These are phyloP conservation scores for Peribolospora baueri DNA, from an alignment of 768 basidiomycete species.

Conservation along the genomic window DNA sequence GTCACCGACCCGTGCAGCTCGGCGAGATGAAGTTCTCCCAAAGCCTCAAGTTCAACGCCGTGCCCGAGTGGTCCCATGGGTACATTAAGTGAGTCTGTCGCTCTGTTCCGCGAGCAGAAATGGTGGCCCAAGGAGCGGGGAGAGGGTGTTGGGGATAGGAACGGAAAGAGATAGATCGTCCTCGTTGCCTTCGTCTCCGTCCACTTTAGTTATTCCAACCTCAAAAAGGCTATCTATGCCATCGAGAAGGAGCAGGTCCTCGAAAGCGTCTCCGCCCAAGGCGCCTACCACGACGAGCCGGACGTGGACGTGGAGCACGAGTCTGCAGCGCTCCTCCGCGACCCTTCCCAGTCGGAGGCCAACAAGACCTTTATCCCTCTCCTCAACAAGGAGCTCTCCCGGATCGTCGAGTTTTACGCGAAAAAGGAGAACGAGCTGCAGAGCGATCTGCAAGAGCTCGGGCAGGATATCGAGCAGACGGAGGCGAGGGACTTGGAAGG, in stretches of 20 bases:
- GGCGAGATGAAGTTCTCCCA: conserved; percentile 15
- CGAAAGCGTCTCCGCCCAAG: conserved; percentile 20
- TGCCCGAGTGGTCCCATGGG: conserved; percentile 77
- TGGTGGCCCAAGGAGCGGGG: too few species aligned
- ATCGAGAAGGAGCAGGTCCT: conserved; percentile 45
- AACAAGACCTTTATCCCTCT: conserved; percentile 37
- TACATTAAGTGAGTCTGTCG: conserved; percentile 47
- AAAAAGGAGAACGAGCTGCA: conserved; percentile 45
- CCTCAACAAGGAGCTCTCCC: conserved; percentile 57
- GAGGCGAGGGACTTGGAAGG: conserved; percentile 16
- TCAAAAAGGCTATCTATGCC: conserved; percentile 67
- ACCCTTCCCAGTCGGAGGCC: not conserved
- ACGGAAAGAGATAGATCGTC: too few species aligned
- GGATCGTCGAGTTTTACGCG: conserved; percentile 57
- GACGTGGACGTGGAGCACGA: conserved; percentile 37
- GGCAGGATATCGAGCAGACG: conserved; percentile 17
- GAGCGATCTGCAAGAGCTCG: conserved; percentile 15
- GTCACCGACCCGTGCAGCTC: too few species aligned
- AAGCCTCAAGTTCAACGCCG: conserved; percentile 72
- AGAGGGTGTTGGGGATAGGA: too few species aligned
- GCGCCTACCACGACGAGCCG: conserved; percentile 33
- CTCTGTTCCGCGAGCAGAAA: not conserved
- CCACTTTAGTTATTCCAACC: conserved; percentile 4
- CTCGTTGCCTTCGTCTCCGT: not conserved
- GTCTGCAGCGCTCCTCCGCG: conserved; percentile 9